Evolutionary conservation across 2,329 filamentous ascomycete species (phyloP).

Genomic region (Epichloe aotearoae): DNA sequence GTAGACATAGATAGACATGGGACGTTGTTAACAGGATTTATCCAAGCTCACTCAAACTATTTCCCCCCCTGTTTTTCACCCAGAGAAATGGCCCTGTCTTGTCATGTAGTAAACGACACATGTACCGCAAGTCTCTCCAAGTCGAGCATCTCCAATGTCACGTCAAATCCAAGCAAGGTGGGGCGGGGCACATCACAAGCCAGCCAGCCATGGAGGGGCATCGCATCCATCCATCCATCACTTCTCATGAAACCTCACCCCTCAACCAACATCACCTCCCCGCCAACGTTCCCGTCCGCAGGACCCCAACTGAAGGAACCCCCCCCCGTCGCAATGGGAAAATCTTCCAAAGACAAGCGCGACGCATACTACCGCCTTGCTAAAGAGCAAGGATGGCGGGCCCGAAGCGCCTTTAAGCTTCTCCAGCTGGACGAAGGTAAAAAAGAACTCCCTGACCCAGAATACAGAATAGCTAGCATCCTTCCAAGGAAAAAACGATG

Average conservation of each 20-base stretch:
- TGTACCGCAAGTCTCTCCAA: too few species aligned
- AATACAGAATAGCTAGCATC: neutral
- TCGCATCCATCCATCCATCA: neutral
- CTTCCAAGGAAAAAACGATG: too few species aligned
- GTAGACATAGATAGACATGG: too few species aligned
- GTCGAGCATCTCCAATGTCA: too few species aligned
- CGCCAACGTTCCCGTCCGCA: neutral
- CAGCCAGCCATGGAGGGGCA: neutral
- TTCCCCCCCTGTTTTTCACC: neutral
- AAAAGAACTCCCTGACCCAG: neutral
- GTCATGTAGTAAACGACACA: too few species aligned
- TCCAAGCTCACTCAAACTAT: too few species aligned
- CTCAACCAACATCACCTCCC: neutral
- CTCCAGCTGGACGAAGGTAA: slow-evolving; percentile 78
- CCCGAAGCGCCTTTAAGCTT: slow-evolving; percentile 90
- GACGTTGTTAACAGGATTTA: too few species aligned
- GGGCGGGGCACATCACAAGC: neutral
- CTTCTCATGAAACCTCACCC: too few species aligned
- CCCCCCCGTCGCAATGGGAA: slow-evolving; percentile 55
- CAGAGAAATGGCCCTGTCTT: too few species aligned
- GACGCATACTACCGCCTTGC: slow-evolving; percentile 96
- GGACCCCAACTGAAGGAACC: neutral
- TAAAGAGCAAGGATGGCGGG: slow-evolving; percentile 98
- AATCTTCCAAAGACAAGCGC: slow-evolving; percentile 96
- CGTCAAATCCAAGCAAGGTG: too few species aligned